Evolutionary conservation across 306 rosid species (phyloP).

Genomic region (Comarum palustre): DNA sequence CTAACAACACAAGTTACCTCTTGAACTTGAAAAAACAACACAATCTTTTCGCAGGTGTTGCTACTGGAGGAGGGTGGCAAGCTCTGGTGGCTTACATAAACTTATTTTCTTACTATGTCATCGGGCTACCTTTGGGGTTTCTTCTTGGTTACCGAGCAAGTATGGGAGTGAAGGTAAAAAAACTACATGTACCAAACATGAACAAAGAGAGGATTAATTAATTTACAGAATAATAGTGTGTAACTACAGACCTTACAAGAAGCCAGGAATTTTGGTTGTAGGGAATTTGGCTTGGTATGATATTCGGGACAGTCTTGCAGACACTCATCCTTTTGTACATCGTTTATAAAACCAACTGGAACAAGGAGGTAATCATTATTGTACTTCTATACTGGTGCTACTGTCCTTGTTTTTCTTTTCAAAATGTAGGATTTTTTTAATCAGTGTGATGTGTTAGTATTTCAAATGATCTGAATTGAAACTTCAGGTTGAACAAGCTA

Average conservation of each 20-base stretch:
- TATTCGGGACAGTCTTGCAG: conserved; percentile 75
- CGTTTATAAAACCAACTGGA: conserved; percentile 76
- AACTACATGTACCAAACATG: not conserved
- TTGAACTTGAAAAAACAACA: not conserved
- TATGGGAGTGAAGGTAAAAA: conserved; percentile 64
- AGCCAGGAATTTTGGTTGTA: conserved; percentile 22
- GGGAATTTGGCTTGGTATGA: conserved; percentile 98
- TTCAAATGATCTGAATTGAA: not conserved
- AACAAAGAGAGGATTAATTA: not conserved
- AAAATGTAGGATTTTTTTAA: not conserved
- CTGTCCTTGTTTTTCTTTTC: not conserved
- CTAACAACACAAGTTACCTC: not conserved
- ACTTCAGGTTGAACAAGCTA: conserved; percentile 74
- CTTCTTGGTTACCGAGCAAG: conserved; percentile 64
- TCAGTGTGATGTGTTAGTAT: not conserved
- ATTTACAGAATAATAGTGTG: too few species aligned
- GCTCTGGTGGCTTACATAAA: conserved; percentile 87
- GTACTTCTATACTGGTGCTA: not conserved
- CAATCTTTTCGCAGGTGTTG: conserved; percentile 58
- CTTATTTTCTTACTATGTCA: conserved; percentile 65
- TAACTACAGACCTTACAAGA: not conserved
- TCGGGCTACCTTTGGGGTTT: conserved; percentile 86
- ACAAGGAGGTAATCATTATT: conserved; percentile 51
- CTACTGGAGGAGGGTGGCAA: conserved; percentile 98
- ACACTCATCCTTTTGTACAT: conserved; percentile 58